Evolutionary conservation across 495 filamentous ascomycete genomes (phyloP).

Genomic region (Podospora anserina): DNA sequence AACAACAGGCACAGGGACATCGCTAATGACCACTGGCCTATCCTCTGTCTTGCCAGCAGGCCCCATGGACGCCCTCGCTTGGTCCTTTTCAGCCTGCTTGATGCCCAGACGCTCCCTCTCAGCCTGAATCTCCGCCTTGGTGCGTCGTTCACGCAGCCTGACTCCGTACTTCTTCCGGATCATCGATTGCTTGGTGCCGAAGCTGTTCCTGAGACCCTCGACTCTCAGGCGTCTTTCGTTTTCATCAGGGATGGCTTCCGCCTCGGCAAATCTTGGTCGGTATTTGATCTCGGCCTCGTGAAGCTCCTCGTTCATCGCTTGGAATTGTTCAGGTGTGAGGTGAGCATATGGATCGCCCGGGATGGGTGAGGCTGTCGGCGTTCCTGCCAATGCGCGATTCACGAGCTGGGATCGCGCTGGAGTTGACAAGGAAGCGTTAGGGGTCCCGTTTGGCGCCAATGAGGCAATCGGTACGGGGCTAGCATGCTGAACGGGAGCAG

Average conservation of each 20-base stretch:
- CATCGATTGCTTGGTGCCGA: conserved; percentile 49
- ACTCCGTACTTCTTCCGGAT: conserved; percentile 50
- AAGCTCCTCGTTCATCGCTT: conserved; percentile 37
- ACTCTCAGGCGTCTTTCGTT: conserved; percentile 31
- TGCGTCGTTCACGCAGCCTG: conserved; percentile 43
- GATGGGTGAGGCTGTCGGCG: conserved; percentile 20
- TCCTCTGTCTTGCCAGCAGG: neutral
- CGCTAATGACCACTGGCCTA: neutral
- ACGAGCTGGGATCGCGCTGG: conserved; percentile 9
- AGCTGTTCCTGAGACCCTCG: conserved; percentile 44
- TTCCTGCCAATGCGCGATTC: neutral
- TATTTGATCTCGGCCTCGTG: conserved; percentile 37
- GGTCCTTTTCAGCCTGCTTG: conserved; percentile 25
- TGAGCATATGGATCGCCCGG: conserved; percentile 41
- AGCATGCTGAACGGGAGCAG: conserved; percentile 9
- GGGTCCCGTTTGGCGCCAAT: conserved; percentile 16
- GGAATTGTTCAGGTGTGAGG: conserved; percentile 28
- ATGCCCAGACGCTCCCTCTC: conserved; percentile 42
- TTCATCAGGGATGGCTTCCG: conserved; percentile 35
- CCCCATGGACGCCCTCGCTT: conserved; percentile 7
- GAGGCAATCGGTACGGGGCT: conserved; percentile 21
- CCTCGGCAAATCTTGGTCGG: conserved; percentile 38
- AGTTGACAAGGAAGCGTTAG: conserved; percentile 17
- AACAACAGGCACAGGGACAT: neutral
- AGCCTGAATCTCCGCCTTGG: conserved; percentile 41